These are phyloP conservation scores for Lactarius evosmus DNA, from an alignment of 768 basidiomycete species.

Conservation along the genomic window DNA sequence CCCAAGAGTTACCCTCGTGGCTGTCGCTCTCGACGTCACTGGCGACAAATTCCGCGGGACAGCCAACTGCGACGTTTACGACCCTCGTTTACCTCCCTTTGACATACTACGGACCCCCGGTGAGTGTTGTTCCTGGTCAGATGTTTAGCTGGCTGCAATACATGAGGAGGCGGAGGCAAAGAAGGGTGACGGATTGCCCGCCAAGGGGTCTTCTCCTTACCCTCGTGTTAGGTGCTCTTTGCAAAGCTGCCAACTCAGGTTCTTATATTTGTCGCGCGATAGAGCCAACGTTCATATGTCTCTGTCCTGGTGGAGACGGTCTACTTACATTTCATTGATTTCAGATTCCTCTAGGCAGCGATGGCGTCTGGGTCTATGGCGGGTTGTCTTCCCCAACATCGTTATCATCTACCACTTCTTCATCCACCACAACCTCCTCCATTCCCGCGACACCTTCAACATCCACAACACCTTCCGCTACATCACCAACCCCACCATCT, in stretches of 20 bases:
- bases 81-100: conserved; percentile 61
- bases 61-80: conserved; percentile 53
- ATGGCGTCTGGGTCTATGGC: conserved; percentile 66
- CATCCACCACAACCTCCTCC: conserved; percentile 28
- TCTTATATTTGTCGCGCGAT: neutral
- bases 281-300: neutral
- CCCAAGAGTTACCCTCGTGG: conserved; percentile 73
- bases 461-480: conserved; percentile 2
- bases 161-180: conserved; percentile 1
- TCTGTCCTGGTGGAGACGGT: neutral
- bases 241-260: neutral
- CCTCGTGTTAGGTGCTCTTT: neutral
- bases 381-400: conserved; percentile 60
- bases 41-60: conserved; percentile 51
- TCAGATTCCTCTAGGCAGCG: conserved; percentile 70
- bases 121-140: conserved; percentile 41
- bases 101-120: conserved; percentile 81
- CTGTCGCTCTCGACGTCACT: conserved; percentile 55
- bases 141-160: neutral
- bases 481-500: conserved; percentile 11
- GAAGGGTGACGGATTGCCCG: neutral
- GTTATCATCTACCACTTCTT: conserved; percentile 32
- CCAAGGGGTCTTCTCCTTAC: neutral
- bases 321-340: conserved; percentile 14
- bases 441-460: conserved; percentile 22